phyloP scores from a whole-genome alignment of 2,329 filamentous ascomycete species.

The Sporothrix phasma region DNA sequence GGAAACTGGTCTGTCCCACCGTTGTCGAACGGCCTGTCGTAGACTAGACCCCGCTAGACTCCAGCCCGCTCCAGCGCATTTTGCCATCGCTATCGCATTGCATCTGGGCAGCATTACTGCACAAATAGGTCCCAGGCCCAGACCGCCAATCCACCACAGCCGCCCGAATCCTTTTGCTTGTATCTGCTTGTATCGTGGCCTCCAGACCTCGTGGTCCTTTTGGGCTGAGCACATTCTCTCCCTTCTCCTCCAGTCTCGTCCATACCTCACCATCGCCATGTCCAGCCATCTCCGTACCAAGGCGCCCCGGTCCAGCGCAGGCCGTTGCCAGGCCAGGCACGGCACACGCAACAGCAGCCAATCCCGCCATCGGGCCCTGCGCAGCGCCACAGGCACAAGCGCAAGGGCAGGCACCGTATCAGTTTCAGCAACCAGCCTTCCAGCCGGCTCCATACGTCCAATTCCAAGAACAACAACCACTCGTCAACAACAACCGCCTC shows the following conservation, averaged over 20 bases:
- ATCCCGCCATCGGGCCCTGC: background rate
- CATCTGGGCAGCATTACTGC: background rate
- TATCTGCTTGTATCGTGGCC: background rate
- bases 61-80: no score
- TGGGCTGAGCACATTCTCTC: background rate
- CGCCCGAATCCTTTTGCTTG: no score
- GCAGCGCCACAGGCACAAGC: background rate
- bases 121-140: background rate
- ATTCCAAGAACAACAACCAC: background rate
- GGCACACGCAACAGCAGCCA: background rate
- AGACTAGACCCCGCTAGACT: background rate
- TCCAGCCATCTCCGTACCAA: background rate
- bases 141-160: background rate
- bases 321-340: constrained; percentile 4
- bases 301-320: background rate
- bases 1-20: background rate
- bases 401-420: background rate
- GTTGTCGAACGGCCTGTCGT: background rate
- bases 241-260: background rate
- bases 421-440: background rate
- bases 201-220: background rate
- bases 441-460: background rate
- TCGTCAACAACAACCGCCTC: background rate
- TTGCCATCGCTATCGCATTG: background rate
- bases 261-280: background rate